phyloP scores from a whole-genome alignment of 2,329 filamentous ascomycete genomes.

The Ophiosphaerella herpotricha region DNA sequence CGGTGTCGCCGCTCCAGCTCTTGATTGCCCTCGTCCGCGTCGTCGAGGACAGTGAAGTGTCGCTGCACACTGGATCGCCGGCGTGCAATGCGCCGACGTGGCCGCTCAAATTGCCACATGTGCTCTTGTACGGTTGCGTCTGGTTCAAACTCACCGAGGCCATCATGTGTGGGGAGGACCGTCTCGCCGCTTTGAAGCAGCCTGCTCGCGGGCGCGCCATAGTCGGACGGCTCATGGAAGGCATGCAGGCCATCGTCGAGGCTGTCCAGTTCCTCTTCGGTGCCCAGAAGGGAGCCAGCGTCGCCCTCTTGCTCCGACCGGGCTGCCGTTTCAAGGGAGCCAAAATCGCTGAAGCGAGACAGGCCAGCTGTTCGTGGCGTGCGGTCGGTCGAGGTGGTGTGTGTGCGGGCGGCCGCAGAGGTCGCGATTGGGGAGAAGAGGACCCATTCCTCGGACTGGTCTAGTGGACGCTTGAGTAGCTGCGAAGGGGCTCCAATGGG shows the following conservation, averaged over 20 bases:
- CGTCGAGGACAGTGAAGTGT: conserved; percentile 60
- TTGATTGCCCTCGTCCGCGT: conserved; percentile 61
- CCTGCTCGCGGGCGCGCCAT: conserved; percentile 49
- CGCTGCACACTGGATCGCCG: conserved; percentile 63
- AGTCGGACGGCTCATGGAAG: conserved; percentile 68
- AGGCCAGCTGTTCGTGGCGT: conserved; percentile 70
- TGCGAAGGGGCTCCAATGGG: conserved; percentile 39
- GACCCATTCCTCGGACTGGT: conserved; percentile 91
- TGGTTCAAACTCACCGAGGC: conserved; percentile 80
- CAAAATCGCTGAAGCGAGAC: conserved; percentile 79
- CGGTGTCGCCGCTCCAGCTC: conserved; percentile 74
- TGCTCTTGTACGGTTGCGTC: conserved; percentile 75
- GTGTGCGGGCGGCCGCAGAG: conserved; percentile 72
- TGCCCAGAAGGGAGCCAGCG: conserved; percentile 49
- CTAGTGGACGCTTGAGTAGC: conserved; percentile 54
- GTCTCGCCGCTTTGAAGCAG: conserved; percentile 64
- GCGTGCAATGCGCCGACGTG: conserved; percentile 57
- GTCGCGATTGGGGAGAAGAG: conserved; percentile 72
- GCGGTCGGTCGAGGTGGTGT: conserved; percentile 66
- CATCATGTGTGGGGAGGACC: conserved; percentile 89
- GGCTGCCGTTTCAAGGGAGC: conserved; percentile 72
- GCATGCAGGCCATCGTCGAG: conserved; percentile 90
- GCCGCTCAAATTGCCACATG: conserved; percentile 85
- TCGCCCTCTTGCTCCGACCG: conserved; percentile 57
- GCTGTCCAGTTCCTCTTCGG: conserved; percentile 78